Evolutionary conservation across 2,329 filamentous ascomycete genomes (phyloP).

Genomic region (Clathrospora elynae): DNA sequence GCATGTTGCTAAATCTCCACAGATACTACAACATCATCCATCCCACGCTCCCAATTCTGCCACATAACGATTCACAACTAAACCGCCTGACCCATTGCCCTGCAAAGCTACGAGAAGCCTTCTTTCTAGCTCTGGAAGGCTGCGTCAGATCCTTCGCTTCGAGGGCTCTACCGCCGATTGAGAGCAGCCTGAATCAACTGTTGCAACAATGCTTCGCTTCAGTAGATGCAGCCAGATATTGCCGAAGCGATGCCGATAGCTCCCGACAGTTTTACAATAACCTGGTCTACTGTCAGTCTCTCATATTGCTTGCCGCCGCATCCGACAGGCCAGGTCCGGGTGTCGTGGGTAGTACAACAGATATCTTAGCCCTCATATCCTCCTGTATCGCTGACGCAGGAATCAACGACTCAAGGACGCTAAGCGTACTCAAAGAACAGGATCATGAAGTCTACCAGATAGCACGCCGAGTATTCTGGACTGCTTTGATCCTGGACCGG

Average conservation of each 20-base stretch:
- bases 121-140: conserved; percentile 44
- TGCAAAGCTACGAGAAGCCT: conserved; percentile 43
- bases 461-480: conserved; percentile 46
- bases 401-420: conserved; percentile 38
- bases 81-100: conserved; percentile 46
- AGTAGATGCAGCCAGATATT: conserved; percentile 38
- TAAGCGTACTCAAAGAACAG: conserved; percentile 36
- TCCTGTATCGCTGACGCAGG: conserved; percentile 39
- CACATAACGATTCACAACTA: conserved; percentile 39
- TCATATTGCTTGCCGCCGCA: conserved; percentile 41
- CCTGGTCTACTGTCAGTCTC: conserved; percentile 42
- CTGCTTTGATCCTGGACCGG: conserved; percentile 45
- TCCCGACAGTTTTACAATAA: conserved; percentile 40
- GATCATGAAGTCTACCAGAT: conserved; percentile 38
- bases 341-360: conserved; percentile 34
- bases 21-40: conserved; percentile 48
- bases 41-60: conserved; percentile 41
- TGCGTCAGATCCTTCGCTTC: conserved; percentile 41
- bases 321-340: conserved; percentile 40
- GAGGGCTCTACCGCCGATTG: conserved; percentile 32
- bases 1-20: conserved; percentile 17
- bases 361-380: conserved; percentile 40
- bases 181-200: conserved; percentile 35
- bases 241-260: conserved; percentile 33
- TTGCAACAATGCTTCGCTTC: conserved; percentile 36